These are phyloP conservation scores for Phallus indusiatus DNA, from an alignment of 768 basidiomycete genomes.

Conservation along the genomic window DNA sequence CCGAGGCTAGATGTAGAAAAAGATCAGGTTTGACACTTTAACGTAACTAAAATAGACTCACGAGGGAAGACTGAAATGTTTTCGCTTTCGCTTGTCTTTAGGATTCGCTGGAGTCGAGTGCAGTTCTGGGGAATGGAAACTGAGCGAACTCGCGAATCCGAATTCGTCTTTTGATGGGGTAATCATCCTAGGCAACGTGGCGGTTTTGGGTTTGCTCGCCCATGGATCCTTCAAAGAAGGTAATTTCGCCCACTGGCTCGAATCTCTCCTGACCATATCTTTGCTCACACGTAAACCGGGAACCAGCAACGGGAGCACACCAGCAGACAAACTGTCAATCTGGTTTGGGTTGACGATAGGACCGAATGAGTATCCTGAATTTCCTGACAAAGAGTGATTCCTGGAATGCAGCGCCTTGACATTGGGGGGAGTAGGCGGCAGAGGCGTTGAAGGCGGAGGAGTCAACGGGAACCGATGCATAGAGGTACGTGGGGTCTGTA, in stretches of 20 bases:
- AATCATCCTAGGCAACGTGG: constrained; percentile 19
- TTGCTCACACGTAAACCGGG: constrained; percentile 53
- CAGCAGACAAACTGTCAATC: constrained; percentile 64
- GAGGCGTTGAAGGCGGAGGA: constrained; percentile 58
- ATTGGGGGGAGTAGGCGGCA: constrained; percentile 68
- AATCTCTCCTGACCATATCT: constrained; percentile 45
- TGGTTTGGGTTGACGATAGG: constrained; percentile 44
- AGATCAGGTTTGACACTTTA: constrained; percentile 4
- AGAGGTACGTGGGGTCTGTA: constrained; percentile 27
- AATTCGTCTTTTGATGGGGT: constrained; percentile 23
- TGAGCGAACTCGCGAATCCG: constrained; percentile 1
- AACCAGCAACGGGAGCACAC: constrained; percentile 56
- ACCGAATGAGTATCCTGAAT: constrained; percentile 55
- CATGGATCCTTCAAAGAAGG: not conserved
- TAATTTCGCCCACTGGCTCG: constrained; percentile 10
- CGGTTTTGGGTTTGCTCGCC: constrained; percentile 5
- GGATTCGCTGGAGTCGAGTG: constrained; percentile 53
- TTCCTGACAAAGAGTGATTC: constrained; percentile 35
- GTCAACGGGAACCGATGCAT: constrained; percentile 19
- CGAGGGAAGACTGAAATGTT: constrained; percentile 64
- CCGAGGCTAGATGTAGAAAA: constrained; percentile 37
- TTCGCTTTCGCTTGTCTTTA: constrained; percentile 40
- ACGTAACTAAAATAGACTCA: constrained; percentile 20
- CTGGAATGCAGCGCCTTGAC: constrained; percentile 54
- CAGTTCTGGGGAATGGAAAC: constrained; percentile 46